A percentile compares a stretch with the other conserved stretches of the same genome.
Conservation (phyloP, 1,284 basidiomycete genomes). For the Ustilago curta region DNA sequence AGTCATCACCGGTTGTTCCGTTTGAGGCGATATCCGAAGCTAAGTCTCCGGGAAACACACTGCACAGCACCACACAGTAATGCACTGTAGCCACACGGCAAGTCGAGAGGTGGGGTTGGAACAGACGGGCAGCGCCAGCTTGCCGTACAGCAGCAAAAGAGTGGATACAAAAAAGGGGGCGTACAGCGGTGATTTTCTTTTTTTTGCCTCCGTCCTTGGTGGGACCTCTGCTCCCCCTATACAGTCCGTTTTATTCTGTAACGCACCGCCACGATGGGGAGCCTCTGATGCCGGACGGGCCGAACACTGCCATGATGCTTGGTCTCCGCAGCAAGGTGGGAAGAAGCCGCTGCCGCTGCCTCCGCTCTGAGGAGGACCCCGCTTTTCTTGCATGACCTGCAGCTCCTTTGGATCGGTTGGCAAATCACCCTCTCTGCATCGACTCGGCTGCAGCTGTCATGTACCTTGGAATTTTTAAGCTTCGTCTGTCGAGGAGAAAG, state of each 20-base stretch:
- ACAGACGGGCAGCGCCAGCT: neutral
- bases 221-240: neutral
- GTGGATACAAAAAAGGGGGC: neutral
- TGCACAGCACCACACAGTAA: too few relatives aligned
- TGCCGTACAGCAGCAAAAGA: neutral
- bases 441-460: neutral
- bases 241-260: neutral
- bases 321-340: too few relatives aligned
- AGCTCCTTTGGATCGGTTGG: too few relatives aligned
- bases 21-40: slow-evolving; percentile 11
- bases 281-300: neutral
- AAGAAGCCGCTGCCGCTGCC: too few relatives aligned
- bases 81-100: neutral
- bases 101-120: neutral
- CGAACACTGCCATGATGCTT: too few relatives aligned
- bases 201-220: neutral
- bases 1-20: neutral
- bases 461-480: neutral
- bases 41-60: too few relatives aligned
- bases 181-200: neutral
- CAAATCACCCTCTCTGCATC: neutral
- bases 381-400: too few relatives aligned
- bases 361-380: too few relatives aligned
- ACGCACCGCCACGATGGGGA: neutral
- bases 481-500: neutral